Evolutionary conservation across 306 rosid species (phyloP), one percentile per base, ranked within the genome.

Genomic region (Elaeagnus macrophylla): DNA sequence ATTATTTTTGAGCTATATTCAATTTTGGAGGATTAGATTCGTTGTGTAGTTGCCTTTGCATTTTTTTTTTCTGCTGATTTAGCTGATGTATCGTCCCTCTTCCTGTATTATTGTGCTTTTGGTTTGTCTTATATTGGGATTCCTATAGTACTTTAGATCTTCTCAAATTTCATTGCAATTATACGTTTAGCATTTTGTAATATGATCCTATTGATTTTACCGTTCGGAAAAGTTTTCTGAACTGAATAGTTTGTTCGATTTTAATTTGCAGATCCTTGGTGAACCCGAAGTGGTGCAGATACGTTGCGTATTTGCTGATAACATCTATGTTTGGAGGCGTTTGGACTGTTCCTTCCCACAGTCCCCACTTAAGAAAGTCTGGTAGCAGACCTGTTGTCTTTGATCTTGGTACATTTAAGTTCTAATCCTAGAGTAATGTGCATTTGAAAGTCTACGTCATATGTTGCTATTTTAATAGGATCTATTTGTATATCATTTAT

Each of bases 341-440:
- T 67, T 72, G 39, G 56, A 37, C 78, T 18, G 78, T n/a, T 71
- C 79, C 95, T 63, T 63, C 77, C 76, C 82, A 62, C 60, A 84
- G 96, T 75, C 96, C 96, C 10, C 99, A 87, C 79, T 80, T 91
- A 56, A 77, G 96, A 71, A 91, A 87, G 72, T 87, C 99, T 72
- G 93, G 96, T 74, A 91, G 96, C 80, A 82, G 89, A 80, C 59
- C 81, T 68, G 82, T 80, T 62, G 77, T 87, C 67, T 82, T 78
- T 61, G 95, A 84, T 76, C 76, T 77, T 66, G 95, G 99, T 91
- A 84, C 70, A 48, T 47, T 70, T 62, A 46, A 36, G 65, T 32
- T 59, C 19, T 49, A 35, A 56, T 47, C 32, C 39, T 37, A 48
- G 51, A 25, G 18, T 50, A 56, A 53, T 32, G 18, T 6, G 38